Base-by-base conservation (phyloP, 805 yeast genomes). In the Priceomyces carsonii region DNA sequence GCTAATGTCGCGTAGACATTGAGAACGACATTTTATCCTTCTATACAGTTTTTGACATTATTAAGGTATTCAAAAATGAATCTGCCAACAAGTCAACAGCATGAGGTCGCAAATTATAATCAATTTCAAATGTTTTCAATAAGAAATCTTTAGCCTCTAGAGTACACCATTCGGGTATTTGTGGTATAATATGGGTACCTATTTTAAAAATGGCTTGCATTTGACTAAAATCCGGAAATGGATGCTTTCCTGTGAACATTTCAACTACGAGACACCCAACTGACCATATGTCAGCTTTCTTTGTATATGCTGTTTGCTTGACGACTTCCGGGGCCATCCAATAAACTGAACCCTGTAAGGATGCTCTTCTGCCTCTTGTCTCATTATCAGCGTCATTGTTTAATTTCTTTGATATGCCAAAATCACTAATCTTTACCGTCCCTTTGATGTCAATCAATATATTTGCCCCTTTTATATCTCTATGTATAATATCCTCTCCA, bases 291-390 rank as follows among this genome's bases (percentile, higher is more conserved):
- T 93, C 99, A 0, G 96, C 95, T 59, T 87, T 88, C 24, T 84
- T 81, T 1, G 98, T 91, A 35, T 91, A 86, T 0, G 89, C 86
- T 2, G 86, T 82, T 53, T 90, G 97, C 51, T 89, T 87, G 12
- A 93, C 98, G 6, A 93, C 98, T 57, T 93, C 99, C 0, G 99
- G 99, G 0, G 99, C 98, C 99, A 93, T 93, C 98, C 99, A 93
- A 55, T 83, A 93, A 0, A 91, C 71, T 38, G 96, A 87, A 0
- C 99, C 99, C 60, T 91, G 97, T 35, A 88, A 63, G 0, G 96
- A 88, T 2, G 86, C 90, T 28, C 97, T 75, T 36, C 71, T 59
- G 9, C 67, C 56, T n/a, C 60, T 52, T 47, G 61, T 62, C 27
- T 45, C 50, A 18, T 49, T 51, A 25, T 57, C 63, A 29, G 51